Percentiles rank a stretch among this genome's conserved stretches.
These are phyloP conservation scores for Aspergillus ibericus DNA, from an alignment of 2,329 filamentous ascomycete genomes.

Conservation along the genomic window DNA sequence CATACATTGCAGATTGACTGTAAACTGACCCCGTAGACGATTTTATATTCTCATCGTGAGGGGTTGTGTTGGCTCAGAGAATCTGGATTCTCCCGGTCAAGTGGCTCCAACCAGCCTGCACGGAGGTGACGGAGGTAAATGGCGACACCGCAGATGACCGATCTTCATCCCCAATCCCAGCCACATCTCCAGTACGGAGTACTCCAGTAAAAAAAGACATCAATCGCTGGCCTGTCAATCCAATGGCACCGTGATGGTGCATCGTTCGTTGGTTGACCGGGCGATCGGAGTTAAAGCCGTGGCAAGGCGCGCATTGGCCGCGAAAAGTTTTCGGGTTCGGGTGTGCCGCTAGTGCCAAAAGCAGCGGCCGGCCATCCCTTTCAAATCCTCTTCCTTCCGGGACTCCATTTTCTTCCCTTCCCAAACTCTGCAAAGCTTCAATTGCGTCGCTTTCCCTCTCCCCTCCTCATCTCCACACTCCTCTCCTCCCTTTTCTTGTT, in stretches of 20 bases:
- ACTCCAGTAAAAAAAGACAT: too few relatives aligned
- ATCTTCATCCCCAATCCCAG: not conserved
- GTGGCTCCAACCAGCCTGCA: not conserved
- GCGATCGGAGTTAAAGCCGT: slow-evolving; percentile 21
- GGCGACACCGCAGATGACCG: not conserved
- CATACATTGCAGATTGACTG: too few relatives aligned
- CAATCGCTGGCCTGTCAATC: not conserved
- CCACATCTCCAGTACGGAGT: too few relatives aligned
- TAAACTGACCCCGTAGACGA: not conserved
- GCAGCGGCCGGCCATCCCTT: slow-evolving; percentile 24
- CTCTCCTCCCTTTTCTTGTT: slow-evolving; percentile 13
- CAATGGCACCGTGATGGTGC: not conserved
- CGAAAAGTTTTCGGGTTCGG: slow-evolving; percentile 36
- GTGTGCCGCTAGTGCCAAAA: slow-evolving; percentile 22
- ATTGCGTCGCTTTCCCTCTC: slow-evolving; percentile 18
- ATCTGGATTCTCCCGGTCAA: not conserved
- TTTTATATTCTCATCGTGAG: not conserved
- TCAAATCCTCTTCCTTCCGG: slow-evolving; percentile 24
- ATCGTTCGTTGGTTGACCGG: slow-evolving; percentile 16
- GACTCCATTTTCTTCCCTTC: slow-evolving; percentile 18
- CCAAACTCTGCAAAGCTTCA: slow-evolving; percentile 21
- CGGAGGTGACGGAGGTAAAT: not conserved
- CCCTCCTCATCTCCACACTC: slow-evolving; percentile 14
- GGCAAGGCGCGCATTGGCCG: slow-evolving; percentile 26
- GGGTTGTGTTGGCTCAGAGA: too few relatives aligned